phyloP scores from a whole-genome alignment of 23 red algal genomes.

The Gracilariopsis chorda region DNA sequence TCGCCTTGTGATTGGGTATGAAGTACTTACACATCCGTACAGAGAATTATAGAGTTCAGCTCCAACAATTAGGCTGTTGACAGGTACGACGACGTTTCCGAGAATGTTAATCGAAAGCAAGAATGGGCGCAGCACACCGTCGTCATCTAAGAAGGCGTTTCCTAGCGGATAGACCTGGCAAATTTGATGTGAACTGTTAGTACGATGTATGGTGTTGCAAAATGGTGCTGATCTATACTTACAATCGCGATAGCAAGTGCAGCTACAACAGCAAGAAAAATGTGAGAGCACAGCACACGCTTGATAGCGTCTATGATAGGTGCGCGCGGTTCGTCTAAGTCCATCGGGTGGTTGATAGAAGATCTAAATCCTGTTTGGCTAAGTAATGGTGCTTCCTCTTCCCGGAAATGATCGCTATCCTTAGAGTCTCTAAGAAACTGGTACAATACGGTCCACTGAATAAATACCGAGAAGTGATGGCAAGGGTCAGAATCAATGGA shows the following conservation, averaged over 20 bases:
- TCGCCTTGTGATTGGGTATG: not conserved
- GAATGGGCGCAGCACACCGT: not conserved
- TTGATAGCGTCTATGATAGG: not conserved
- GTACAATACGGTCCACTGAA: not conserved
- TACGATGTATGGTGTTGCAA: not conserved
- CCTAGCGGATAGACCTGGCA: not conserved
- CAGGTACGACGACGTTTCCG: slow-evolving; percentile 30
- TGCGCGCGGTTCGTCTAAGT: no score
- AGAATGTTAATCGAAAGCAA: slow-evolving; percentile 37
- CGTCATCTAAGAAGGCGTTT: slow-evolving; percentile 7
- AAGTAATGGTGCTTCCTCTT: no score
- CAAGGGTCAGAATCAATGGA: not conserved
- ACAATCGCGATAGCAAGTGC: not conserved
- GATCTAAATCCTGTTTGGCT: no score
- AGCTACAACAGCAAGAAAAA: slow-evolving; percentile 13
- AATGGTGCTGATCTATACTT: not conserved
- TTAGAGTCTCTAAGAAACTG: not conserved
- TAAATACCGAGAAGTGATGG: not conserved
- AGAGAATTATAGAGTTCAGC: slow-evolving; percentile 12
- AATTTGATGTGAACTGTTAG: not conserved
- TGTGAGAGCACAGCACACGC: not conserved
- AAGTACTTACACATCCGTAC: not conserved
- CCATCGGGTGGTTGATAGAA: no score
- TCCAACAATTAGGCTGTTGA: slow-evolving; percentile 26
- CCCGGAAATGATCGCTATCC: no score